phyloP scores from a whole-genome alignment of 1,139 yeast genomes.

The Geotrichum candidum region DNA sequence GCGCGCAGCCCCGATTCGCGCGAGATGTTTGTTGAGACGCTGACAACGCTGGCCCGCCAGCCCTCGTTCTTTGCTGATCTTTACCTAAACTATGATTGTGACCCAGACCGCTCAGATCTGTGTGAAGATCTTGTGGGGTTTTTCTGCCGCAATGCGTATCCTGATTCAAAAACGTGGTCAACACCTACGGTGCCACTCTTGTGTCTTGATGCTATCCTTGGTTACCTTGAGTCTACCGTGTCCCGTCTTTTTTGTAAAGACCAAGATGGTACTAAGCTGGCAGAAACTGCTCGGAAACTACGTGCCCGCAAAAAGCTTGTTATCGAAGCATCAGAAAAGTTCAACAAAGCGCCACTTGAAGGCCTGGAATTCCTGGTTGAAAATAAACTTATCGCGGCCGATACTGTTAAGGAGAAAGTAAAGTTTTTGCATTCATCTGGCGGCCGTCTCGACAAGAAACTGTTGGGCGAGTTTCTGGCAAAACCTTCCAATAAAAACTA shows the following conservation, averaged over 20 bases:
- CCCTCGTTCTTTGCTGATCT: slow-evolving; percentile 72
- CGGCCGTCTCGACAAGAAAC: slow-evolving; percentile 75
- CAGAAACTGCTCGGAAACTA: slow-evolving; percentile 27
- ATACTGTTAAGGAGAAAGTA: slow-evolving; percentile 67
- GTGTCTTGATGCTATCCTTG: slow-evolving; percentile 79
- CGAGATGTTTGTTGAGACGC: slow-evolving; percentile 77
- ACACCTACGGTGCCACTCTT: slow-evolving; percentile 90
- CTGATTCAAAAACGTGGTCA: slow-evolving; percentile 69
- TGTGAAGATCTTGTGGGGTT: slow-evolving; percentile 64
- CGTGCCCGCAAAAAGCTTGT: slow-evolving; percentile 66
- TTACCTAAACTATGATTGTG: slow-evolving; percentile 85
- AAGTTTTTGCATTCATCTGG: slow-evolving; percentile 70
- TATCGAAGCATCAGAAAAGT: slow-evolving; percentile 62
- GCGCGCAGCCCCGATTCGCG: slow-evolving; percentile 45
- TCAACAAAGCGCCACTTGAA: slow-evolving; percentile 70
- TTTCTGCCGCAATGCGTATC: slow-evolving; percentile 68
- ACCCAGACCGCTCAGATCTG: slow-evolving; percentile 77
- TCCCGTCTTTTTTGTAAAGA: slow-evolving; percentile 51
- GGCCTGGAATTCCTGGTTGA: slow-evolving; percentile 63
- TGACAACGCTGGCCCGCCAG: slow-evolving; percentile 71
- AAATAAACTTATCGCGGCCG: slow-evolving; percentile 57
- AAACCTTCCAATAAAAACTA: slow-evolving; percentile 62
- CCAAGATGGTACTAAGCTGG: slow-evolving; percentile 23
- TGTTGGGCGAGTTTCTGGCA: slow-evolving; percentile 79
- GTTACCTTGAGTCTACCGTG: slow-evolving; percentile 60